phyloP scores from a whole-genome alignment of 345 rosid genomes.

The Melastoma malabathricum region DNA sequence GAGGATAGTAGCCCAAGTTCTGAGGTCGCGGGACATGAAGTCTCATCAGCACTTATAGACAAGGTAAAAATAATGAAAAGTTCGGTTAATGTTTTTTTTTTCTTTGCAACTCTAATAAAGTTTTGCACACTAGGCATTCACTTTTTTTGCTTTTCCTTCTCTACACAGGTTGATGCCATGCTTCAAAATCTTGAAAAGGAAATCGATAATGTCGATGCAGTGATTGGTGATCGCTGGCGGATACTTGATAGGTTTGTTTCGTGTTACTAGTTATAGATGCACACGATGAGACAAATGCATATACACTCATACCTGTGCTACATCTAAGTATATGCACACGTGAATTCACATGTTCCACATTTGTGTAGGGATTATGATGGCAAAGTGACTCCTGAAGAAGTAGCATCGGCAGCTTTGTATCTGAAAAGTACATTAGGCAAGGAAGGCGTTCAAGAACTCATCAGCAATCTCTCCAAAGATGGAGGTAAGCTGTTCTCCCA shows the following conservation, averaged over 20 bases:
- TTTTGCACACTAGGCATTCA: neutral
- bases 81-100: neutral
- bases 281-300: too few species aligned
- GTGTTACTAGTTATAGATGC: neutral
- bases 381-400: slow-evolving; percentile 80
- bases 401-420: slow-evolving; percentile 71
- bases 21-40: slow-evolving; percentile 39
- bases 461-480: slow-evolving; percentile 68
- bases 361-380: slow-evolving; percentile 63
- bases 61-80: slow-evolving; percentile 27
- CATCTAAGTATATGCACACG: too few species aligned
- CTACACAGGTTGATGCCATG: slow-evolving; percentile 62
- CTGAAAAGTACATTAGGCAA: slow-evolving; percentile 60
- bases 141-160: slow-evolving; percentile 3
- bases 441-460: slow-evolving; percentile 66
- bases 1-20: slow-evolving; percentile 39
- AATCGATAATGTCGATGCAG: slow-evolving; percentile 70
- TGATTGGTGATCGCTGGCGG: slow-evolving; percentile 68
- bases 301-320: too few species aligned
- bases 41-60: slow-evolving; percentile 71
- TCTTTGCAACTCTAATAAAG: too few species aligned
- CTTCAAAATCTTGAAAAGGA: slow-evolving; percentile 83
- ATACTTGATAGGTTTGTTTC: slow-evolving; percentile 61
- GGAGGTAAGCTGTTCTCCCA: slow-evolving; percentile 40
- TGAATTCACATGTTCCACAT: neutral